Percentiles rank a stretch among this genome's conserved stretches.
These are phyloP conservation scores for Rubroboletus satanas DNA, from an alignment of 768 basidiomycete species.

Conservation along the genomic window DNA sequence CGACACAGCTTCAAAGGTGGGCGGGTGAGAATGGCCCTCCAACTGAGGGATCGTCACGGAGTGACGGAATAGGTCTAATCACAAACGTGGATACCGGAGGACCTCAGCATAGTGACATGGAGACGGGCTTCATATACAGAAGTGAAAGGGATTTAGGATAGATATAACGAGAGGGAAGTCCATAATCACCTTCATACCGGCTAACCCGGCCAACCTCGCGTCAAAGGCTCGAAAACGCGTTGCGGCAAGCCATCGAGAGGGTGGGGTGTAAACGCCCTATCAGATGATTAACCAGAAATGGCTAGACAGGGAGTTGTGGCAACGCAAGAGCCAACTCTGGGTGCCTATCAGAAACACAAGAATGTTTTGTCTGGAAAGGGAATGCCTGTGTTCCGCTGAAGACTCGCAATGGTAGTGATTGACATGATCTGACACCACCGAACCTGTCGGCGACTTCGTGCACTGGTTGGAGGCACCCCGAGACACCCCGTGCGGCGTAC, in stretches of 20 bases:
- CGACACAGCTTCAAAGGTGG: constrained; percentile 11
- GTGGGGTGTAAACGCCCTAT: neutral
- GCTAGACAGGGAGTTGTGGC: neutral
- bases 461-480: neutral
- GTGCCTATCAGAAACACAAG: neutral
- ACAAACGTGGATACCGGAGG: neutral
- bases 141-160: neutral
- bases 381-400: neutral
- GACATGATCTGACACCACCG: constrained; percentile 6
- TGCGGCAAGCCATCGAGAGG: neutral
- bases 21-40: neutral
- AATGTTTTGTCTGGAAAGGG: neutral
- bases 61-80: neutral
- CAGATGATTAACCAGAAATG: neutral
- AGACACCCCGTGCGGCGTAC: neutral
- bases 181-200: neutral
- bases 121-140: neutral
- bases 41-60: neutral
- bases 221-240: neutral
- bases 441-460: constrained; percentile 1
- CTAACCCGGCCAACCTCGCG: neutral
- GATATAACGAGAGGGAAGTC: neutral
- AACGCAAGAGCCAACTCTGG: neutral
- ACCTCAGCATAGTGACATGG: neutral
- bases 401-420: neutral